Base-by-base conservation (phyloP, 305 asterid genomes). In the Fraxinus latifolia region DNA sequence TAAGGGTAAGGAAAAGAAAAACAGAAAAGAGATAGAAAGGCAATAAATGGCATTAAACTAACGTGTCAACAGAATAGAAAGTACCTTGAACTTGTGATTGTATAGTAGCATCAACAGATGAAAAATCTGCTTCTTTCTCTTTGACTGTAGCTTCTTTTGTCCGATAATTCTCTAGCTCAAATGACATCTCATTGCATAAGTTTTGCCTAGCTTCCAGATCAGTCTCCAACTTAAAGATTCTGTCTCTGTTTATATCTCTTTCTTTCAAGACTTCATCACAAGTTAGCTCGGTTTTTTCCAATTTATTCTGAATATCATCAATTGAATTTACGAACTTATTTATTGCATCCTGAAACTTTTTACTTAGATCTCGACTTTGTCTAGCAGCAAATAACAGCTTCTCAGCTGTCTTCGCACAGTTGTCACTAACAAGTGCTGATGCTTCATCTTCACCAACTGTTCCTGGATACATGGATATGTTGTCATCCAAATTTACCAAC, bases 111-210 rank as follows among this genome's bases (percentile, higher is more conserved):
- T 75, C 70, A n/a, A 77, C 77, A 47, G 86, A 79, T 71, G 77
- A 89, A 84, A 92, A 85, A 58, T 93, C 95, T 74, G 84, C 89
- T 84, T 90, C 96, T 88, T 87, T 88, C 86, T 87, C 89, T 86
- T 80, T 87, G 82, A 87, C 81, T 11, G 25, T 78, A 84, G 89
- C 88, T 83, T 87, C 92, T 85, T 86, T 89, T 58, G 58, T 89
- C 85, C 82, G 84, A 83, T 84, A 90, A 81, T 88, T 90, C 55
- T 89, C 94, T 39, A 91, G 77, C 82, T 88, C 84, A 83, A 81
- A 58, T 82, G 77, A 86, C 91, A 88, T 86, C 76, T 88, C 92
- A 78, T 78, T 82, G 82, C 80, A 92, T 83, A 84, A 84, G 82
- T 86, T 83, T 55, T 89, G 84, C 67, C 82, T 85, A 58, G 82